Base-by-base conservation (phyloP, 176 grass and related monocot species). In the Zea luxurians region DNA sequence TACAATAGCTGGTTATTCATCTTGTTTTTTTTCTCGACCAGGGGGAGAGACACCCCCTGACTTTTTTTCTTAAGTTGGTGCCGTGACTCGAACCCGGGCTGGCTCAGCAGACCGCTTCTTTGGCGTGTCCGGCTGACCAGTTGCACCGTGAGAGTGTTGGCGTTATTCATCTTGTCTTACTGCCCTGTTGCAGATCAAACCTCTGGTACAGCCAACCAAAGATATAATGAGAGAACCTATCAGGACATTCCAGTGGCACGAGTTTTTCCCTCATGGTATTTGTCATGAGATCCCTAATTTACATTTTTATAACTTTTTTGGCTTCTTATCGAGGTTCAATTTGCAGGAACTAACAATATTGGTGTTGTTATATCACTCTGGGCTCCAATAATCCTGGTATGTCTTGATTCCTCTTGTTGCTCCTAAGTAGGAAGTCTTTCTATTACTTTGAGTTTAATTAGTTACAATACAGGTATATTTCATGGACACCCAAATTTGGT, bases 401-500 rank as follows among this genome's bases (percentile, higher is more conserved):
- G 83, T 52, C 7, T 84, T 21, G 48, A 68, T 61, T 61, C 15
- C 27, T 52, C n/a, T 55, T 16, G 34, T 59, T 37, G 2, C 40
- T 67, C 82, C 13, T 37, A 61, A 78, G 27, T 27, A 27, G 77
- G 10, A 74, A 60, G 1, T 50, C 46, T 36, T 40, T 81, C 61
- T n/a, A 54, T 8, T 43, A 77, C 17, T 72, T 64, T 85, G 45
- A 78, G 48, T 85, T 64, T 80, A 68, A 45, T 65, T 16, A 12
- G 49, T 87, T 78, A 60, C 60, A 76, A 21, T 83, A 73, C 73
- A 99, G 96, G 96, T 99, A 38, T 99, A 99, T 79, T 99, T 99
- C 83, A 99, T 99, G 96, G 96, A 99, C 80, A 87, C 91, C 15
- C 96, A 99, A 84, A 99, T 99, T 74, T 99, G 96, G 96, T 99